Conservation (phyloP, 345 rosid species). For the Syzygium oleosum region DNA sequence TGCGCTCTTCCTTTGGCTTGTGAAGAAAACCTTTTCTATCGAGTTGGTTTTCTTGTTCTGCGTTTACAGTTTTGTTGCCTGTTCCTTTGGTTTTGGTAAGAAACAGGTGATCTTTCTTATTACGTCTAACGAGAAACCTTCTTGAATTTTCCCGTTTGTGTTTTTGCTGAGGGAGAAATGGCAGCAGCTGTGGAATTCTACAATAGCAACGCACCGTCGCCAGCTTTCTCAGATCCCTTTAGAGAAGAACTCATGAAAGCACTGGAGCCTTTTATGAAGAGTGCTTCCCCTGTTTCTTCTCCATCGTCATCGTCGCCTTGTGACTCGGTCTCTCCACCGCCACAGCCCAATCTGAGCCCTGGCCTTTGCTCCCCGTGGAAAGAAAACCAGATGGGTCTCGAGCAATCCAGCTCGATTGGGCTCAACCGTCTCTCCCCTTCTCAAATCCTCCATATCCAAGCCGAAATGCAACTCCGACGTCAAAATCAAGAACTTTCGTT, state of each 20-base stretch:
- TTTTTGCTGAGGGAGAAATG: background rate
- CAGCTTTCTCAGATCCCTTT: constrained; percentile 3
- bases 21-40: background rate
- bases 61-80: background rate
- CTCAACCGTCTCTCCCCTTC: constrained; percentile 52
- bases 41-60: background rate
- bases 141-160: background rate
- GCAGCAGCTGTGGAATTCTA: background rate
- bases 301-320: background rate
- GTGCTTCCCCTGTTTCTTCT: constrained; percentile 10
- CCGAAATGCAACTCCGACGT: constrained; percentile 36
- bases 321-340: background rate
- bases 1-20: background rate
- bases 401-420: constrained; percentile 15
- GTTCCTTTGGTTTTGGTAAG: background rate
- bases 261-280: constrained; percentile 16
- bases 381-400: background rate
- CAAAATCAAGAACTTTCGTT: constrained; percentile 1
- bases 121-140: background rate
- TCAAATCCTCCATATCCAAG: constrained; percentile 69
- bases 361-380: background rate
- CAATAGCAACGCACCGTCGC: background rate
- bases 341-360: background rate
- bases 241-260: constrained; percentile 10
- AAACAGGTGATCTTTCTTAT: background rate